Evolutionary conservation across 1,284 basidiomycete species (phyloP).

Genomic region (Sporisorium scitamineum): DNA sequence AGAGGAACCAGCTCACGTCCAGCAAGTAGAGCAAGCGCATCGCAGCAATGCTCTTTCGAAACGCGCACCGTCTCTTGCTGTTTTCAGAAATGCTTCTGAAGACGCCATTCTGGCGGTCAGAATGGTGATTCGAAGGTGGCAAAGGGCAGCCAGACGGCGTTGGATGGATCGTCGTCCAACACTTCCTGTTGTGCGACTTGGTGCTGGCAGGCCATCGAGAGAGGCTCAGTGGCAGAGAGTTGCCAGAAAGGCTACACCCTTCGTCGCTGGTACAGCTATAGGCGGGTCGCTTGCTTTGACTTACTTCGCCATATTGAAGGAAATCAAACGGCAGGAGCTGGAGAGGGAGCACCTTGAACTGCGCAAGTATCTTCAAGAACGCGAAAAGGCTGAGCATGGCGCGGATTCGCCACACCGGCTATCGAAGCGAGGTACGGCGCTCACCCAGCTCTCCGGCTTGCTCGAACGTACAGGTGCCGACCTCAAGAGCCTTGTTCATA

Average conservation of each 20-base stretch:
- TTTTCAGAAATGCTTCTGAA: background rate
- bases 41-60: background rate
- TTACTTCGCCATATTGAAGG: no score
- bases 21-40: no score
- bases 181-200: background rate
- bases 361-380: background rate
- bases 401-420: background rate
- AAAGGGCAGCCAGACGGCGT: no score
- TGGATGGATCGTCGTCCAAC: background rate
- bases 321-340: background rate
- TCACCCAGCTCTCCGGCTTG: background rate
- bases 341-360: background rate
- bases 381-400: background rate
- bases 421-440: background rate
- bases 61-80: background rate
- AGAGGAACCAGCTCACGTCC: no score
- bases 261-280: background rate
- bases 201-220: background rate
- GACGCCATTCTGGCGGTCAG: background rate
- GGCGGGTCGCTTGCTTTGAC: background rate
- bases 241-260: background rate
- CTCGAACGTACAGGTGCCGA: background rate
- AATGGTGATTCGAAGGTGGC: background rate
- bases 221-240: background rate
- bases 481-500: conserved; percentile 9